A percentile compares a stretch with the other conserved stretches of the same genome.
These are phyloP conservation scores for Pyrenophora seminiperda DNA, from an alignment of 2,329 filamentous ascomycete genomes.

Conservation along the genomic window DNA sequence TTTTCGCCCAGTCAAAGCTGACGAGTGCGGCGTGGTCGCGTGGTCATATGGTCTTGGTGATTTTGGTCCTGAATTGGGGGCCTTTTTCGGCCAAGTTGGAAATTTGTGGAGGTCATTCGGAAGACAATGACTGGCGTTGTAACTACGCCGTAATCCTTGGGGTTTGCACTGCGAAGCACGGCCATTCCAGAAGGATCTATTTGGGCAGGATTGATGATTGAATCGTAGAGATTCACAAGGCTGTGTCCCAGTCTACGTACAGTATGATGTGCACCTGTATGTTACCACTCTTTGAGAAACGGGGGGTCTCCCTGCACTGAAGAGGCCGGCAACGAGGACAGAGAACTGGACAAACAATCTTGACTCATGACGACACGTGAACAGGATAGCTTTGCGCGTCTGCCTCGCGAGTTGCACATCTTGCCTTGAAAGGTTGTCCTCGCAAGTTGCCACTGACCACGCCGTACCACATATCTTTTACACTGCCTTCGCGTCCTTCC, in stretches of 20 bases:
- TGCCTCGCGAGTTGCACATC: background rate
- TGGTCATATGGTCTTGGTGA: slow-evolving; percentile 9
- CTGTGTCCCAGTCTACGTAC: no score
- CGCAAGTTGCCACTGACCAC: no score
- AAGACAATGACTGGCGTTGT: background rate
- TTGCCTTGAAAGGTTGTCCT: background rate
- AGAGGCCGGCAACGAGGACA: background rate
- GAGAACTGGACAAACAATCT: background rate
- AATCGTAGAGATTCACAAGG: no score
- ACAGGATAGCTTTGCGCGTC: background rate
- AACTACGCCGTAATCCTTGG: background rate
- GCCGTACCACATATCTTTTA: no score
- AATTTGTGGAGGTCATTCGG: background rate
- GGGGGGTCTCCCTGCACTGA: background rate
- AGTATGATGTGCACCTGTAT: background rate
- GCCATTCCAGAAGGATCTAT: background rate
- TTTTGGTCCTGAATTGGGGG: slow-evolving; percentile 1
- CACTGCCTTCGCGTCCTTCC: no score
- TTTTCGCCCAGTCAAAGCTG: slow-evolving; percentile 5
- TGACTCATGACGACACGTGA: background rate
- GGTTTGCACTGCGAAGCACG: slow-evolving; percentile 1
- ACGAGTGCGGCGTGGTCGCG: slow-evolving; percentile 4
- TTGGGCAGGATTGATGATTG: no score
- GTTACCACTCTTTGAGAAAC: background rate
- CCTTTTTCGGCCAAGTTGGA: background rate